phyloP scores from a whole-genome alignment of 768 basidiomycete species.

The Gautieria morchelliformis region DNA sequence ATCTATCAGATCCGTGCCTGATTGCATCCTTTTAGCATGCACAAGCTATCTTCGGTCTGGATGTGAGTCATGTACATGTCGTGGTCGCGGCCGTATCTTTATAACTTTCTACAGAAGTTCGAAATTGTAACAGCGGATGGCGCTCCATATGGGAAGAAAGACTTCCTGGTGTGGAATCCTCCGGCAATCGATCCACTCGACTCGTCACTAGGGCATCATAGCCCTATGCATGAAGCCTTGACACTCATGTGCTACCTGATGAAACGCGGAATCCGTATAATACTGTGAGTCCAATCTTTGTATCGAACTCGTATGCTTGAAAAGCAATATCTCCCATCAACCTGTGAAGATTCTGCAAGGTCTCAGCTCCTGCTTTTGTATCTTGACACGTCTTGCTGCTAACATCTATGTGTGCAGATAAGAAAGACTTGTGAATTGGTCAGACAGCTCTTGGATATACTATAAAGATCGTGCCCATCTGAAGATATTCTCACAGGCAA shows the following conservation, averaged over 20 bases:
- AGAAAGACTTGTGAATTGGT: constrained; percentile 78
- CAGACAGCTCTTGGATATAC: constrained; percentile 13
- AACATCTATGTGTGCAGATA: constrained; percentile 34
- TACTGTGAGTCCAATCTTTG: constrained; percentile 37
- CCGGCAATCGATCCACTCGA: constrained; percentile 46
- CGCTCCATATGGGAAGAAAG: constrained; percentile 71
- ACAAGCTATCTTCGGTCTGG: constrained; percentile 63
- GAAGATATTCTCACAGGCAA: constrained; percentile 38
- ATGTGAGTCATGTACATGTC: constrained; percentile 13
- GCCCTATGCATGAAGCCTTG: constrained; percentile 60
- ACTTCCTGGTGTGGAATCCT: constrained; percentile 73
- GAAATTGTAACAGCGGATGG: constrained; percentile 71
- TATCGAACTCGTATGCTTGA: not conserved
- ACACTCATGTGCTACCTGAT: constrained; percentile 70
- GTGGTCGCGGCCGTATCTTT: not conserved
- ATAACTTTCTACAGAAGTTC: constrained; percentile 32
- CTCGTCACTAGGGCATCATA: constrained; percentile 43
- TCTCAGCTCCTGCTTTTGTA: not conserved
- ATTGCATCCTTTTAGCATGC: constrained; percentile 41
- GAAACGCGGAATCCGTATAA: constrained; percentile 70
- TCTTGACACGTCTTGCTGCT: not conserved
- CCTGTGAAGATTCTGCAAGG: not conserved
- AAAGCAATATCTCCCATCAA: not conserved
- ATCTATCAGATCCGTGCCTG: not conserved
- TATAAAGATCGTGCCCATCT: not conserved